A percentile compares a stretch with the other conserved stretches of the same genome.
Evolutionary conservation across 139 green algal species (phyloP).

Genomic region (Haematococcus sp.): DNA sequence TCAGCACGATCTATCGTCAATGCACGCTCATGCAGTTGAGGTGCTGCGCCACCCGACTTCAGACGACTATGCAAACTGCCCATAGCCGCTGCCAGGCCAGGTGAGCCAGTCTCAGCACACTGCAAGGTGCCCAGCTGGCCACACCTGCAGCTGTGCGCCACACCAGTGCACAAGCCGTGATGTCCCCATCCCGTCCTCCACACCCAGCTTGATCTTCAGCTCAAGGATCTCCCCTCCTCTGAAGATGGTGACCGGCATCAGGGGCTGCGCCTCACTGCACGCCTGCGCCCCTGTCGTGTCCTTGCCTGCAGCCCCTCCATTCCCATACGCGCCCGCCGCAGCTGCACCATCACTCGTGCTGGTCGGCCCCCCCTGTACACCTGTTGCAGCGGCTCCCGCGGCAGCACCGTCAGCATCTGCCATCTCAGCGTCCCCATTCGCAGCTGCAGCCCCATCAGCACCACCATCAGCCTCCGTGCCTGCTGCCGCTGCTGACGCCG

Average conservation of each 20-base stretch:
- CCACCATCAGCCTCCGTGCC: background rate
- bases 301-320: no score
- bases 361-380: no score
- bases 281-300: background rate
- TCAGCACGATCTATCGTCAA: no score
- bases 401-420: no score
- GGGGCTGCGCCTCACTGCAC: background rate
- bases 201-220: conserved; percentile 51
- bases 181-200: conserved; percentile 79
- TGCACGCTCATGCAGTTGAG: no score
- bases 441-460: background rate
- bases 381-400: no score
- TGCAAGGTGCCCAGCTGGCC: background rate
- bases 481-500: no score
- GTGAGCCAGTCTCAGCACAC: no score
- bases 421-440: background rate
- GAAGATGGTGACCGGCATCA: conserved; percentile 31
- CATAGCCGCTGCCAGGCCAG: no score
- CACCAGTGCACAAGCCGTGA: conserved; percentile 84
- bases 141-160: conserved; percentile 80
- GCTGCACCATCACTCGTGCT: no score
- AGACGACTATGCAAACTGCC: no score
- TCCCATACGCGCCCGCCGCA: background rate
- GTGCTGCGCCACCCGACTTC: no score
- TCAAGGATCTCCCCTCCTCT: conserved; percentile 48